phyloP scores from a whole-genome alignment of 2,329 filamentous ascomycete genomes.

The Blastomyces emzantsi region DNA sequence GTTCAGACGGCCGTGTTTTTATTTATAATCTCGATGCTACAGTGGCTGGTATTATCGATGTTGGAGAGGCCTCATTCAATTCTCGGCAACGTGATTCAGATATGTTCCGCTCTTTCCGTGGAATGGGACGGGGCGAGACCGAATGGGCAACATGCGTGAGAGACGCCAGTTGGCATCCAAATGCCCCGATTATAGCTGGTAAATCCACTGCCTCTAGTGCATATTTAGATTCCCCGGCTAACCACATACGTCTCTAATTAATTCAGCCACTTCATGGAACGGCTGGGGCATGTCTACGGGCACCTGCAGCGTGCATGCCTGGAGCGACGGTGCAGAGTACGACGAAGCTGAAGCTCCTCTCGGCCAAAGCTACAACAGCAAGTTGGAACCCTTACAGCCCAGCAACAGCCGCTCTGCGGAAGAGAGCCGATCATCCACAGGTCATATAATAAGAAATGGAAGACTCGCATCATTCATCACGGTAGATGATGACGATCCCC shows the following conservation, averaged over 20 bases:
- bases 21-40: conserved; percentile 93
- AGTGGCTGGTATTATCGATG: conserved; percentile 66
- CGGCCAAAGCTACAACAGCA: conserved; percentile 13
- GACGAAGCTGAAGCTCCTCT: conserved; percentile 14
- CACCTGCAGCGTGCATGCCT: conserved; percentile 69
- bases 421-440: not conserved
- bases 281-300: conserved; percentile 63
- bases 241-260: conserved; percentile 21
- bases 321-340: conserved; percentile 48
- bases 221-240: not conserved
- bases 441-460: not conserved
- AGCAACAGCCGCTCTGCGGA: not conserved
- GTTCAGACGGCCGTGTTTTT: conserved; percentile 79
- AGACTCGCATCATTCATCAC: not conserved
- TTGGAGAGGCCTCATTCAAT: conserved; percentile 58
- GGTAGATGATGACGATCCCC: conserved; percentile 1
- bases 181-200: conserved; percentile 67
- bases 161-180: conserved; percentile 87
- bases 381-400: conserved; percentile 7
- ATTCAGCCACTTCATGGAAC: conserved; percentile 69
- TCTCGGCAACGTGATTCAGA: conserved; percentile 49
- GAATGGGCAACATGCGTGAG: conserved; percentile 71
- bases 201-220: conserved; percentile 23
- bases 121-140: conserved; percentile 45
- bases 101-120: conserved; percentile 47